phyloP scores from a whole-genome alignment of 805 yeast species.

The Candida mattraensis region DNA sequence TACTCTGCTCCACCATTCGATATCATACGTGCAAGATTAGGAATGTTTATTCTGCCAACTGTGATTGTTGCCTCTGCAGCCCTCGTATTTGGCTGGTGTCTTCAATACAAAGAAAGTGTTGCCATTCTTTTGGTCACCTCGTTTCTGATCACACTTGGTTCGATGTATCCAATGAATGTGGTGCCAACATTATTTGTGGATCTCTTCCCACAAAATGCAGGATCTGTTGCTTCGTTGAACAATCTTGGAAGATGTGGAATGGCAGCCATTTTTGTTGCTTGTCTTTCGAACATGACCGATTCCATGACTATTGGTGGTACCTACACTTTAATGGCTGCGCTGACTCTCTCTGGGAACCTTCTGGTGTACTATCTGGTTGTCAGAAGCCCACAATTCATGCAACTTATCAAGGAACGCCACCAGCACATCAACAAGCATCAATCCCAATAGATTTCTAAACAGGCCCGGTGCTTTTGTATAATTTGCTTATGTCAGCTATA shows the following conservation, averaged over 20 bases:
- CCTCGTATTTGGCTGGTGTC: slow-evolving; percentile 73
- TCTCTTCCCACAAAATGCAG: slow-evolving; percentile 64
- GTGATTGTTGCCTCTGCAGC: slow-evolving; percentile 37
- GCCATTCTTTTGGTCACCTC: slow-evolving; percentile 59
- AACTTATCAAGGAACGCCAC: slow-evolving; percentile 2
- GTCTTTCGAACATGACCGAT: slow-evolving; percentile 57
- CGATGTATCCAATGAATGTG: slow-evolving; percentile 56
- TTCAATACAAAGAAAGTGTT: slow-evolving; percentile 46
- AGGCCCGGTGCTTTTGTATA: too few species aligned
- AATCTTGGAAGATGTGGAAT: slow-evolving; percentile 73
- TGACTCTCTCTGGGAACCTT: slow-evolving; percentile 26
- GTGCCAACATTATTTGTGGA: slow-evolving; percentile 75
- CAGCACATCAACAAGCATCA: too few species aligned
- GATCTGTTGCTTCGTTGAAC: slow-evolving; percentile 71
- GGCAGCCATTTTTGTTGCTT: slow-evolving; percentile 71
- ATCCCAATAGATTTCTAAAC: too few species aligned
- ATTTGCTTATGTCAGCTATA: too few species aligned
- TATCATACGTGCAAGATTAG: slow-evolving; percentile 54
- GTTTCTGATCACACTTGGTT: slow-evolving; percentile 56
- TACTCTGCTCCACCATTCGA: slow-evolving; percentile 43
- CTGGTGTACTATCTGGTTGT: slow-evolving; percentile 18
- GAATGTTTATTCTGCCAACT: slow-evolving; percentile 45
- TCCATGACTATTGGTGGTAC: slow-evolving; percentile 71
- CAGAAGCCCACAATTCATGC: slow-evolving; percentile 21
- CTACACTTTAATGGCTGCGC: slow-evolving; percentile 66